Percentiles rank a stretch among this genome's conserved stretches.
Conservation (phyloP, 371 early-diverging fungal species). For the Lichtheimia corymbifera region DNA sequence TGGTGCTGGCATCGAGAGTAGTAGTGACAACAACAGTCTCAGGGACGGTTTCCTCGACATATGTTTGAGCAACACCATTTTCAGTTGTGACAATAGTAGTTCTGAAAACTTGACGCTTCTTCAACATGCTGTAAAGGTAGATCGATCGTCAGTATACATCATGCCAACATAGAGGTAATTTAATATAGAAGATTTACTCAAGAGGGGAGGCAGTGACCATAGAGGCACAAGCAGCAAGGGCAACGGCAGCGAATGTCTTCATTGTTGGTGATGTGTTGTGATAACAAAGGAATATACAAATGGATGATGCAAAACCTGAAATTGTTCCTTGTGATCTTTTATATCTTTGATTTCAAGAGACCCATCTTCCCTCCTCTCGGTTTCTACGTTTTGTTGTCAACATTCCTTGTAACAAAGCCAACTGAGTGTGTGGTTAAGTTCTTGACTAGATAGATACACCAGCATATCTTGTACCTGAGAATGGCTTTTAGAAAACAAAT, state of each 20-base stretch:
- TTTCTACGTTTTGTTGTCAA: too few species aligned
- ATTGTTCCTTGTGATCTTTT: too few species aligned
- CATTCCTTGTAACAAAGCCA: too few species aligned
- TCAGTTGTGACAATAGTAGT: not conserved
- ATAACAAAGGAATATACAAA: not conserved
- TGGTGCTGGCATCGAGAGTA: not conserved
- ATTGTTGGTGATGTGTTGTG: not conserved
- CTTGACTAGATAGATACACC: too few species aligned
- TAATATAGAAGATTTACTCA: not conserved
- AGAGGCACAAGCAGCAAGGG: constrained; percentile 4
- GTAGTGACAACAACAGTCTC: not conserved
- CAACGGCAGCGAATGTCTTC: not conserved
- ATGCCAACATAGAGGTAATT: not conserved
- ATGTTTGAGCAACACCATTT: not conserved
- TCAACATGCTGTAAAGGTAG: constrained; percentile 1
- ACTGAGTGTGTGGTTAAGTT: too few species aligned
- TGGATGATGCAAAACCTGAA: too few species aligned
- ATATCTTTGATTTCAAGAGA: too few species aligned
- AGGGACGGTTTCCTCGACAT: not conserved
- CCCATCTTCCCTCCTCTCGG: too few species aligned
- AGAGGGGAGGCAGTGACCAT: constrained; percentile 1
- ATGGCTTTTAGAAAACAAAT: too few species aligned
- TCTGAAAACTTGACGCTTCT: constrained; percentile 4
- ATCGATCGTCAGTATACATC: not conserved
- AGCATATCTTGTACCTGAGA: too few species aligned